phyloP scores from a whole-genome alignment of 805 yeast genomes.

The Yamadazyma paraphyllophila region DNA sequence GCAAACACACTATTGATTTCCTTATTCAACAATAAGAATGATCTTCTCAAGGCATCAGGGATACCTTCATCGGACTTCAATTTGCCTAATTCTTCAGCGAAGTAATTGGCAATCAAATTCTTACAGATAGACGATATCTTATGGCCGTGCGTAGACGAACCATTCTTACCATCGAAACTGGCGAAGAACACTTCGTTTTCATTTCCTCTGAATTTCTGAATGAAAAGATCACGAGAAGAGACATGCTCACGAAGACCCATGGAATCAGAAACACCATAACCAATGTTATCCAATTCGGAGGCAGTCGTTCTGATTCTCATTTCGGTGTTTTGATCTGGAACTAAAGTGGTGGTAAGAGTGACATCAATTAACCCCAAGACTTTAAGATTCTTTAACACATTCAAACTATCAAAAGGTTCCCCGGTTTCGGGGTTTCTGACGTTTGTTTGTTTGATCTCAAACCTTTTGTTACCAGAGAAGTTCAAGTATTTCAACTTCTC shows the following conservation, averaged over 20 bases:
- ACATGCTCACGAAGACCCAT: constrained; percentile 66
- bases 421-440: constrained; percentile 53
- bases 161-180: constrained; percentile 78
- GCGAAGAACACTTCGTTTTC: constrained; percentile 80
- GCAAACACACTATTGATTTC: constrained; percentile 68
- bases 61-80: constrained; percentile 43
- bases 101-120: constrained; percentile 62
- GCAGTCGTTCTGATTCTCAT: constrained; percentile 90
- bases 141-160: constrained; percentile 44
- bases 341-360: constrained; percentile 80
- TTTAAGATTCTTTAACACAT: constrained; percentile 61
- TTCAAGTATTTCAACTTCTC: constrained; percentile 72
- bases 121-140: constrained; percentile 72
- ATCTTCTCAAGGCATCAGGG: constrained; percentile 74
- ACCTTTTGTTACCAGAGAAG: constrained; percentile 87
- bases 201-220: constrained; percentile 83
- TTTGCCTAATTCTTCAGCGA: constrained; percentile 63
- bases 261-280: constrained; percentile 90
- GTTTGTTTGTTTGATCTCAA: constrained; percentile 75
- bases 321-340: constrained; percentile 83
- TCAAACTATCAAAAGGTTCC: constrained; percentile 66
- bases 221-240: constrained; percentile 78
- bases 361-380: constrained; percentile 92
- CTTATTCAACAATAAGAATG: constrained; percentile 76
- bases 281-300: constrained; percentile 68